A percentile compares a stretch with the other conserved stretches of the same genome.
Conservation (phyloP, 768 basidiomycete species). For the Lactarius akahatsu region DNA sequence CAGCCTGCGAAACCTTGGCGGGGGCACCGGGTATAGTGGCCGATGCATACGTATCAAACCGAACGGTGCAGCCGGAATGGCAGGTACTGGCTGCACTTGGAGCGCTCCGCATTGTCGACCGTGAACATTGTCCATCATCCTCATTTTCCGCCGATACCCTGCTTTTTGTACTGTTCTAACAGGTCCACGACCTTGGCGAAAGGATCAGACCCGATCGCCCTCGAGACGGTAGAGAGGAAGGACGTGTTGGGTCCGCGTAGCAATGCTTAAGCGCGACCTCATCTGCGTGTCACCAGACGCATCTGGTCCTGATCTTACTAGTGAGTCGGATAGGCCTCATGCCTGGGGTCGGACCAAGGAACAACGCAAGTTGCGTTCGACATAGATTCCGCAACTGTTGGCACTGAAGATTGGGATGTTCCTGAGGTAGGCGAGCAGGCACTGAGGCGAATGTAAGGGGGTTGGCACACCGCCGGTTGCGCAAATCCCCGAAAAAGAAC, state of each 20-base stretch:
- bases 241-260: constrained; percentile 73
- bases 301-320: constrained; percentile 3
- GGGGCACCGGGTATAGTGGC: constrained; percentile 41
- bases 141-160: constrained; percentile 56
- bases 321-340: constrained; percentile 17
- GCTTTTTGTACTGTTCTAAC: constrained; percentile 57
- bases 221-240: constrained; percentile 53
- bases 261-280: constrained; percentile 53
- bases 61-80: constrained; percentile 1
- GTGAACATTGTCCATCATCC: constrained; percentile 41
- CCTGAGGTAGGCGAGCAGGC: constrained; percentile 30
- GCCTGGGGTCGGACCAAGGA: constrained; percentile 20
- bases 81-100: background rate
- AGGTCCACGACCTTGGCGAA: constrained; percentile 58
- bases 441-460: constrained; percentile 42
- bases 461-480: constrained; percentile 33
- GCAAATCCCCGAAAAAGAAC: constrained; percentile 55
- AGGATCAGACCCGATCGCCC: constrained; percentile 65
- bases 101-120: constrained; percentile 2
- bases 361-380: constrained; percentile 29
- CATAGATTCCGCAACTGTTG: constrained; percentile 28
- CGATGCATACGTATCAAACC: constrained; percentile 6
- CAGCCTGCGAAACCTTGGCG: constrained; percentile 38
- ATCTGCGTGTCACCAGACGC: constrained; percentile 8
- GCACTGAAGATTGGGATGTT: constrained; percentile 12